phyloP scores from a whole-genome alignment of 2,329 filamentous ascomycete species.

The Aspergillus sclerotialis region DNA sequence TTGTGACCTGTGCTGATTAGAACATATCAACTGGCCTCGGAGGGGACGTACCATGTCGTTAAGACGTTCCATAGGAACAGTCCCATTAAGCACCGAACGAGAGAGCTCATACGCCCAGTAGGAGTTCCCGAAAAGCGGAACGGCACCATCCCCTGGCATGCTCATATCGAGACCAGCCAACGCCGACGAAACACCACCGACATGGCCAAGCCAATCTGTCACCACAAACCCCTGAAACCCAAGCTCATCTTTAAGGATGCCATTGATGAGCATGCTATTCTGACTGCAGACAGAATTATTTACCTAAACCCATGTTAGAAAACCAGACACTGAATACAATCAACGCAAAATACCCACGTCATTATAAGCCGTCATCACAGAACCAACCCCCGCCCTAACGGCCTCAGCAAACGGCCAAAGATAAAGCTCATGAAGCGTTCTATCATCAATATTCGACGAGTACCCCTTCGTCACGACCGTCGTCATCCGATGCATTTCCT shows the following conservation, averaged over 20 bases:
- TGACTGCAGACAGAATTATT: conserved; percentile 62
- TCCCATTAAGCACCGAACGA: conserved; percentile 50
- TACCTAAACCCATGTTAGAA: conserved; percentile 33
- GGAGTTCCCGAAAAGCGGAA: conserved; percentile 47
- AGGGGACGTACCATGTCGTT: conserved; percentile 42
- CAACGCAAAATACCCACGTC: conserved; percentile 22
- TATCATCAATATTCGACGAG: conserved; percentile 46
- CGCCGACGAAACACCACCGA: conserved; percentile 53
- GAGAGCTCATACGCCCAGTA: conserved; percentile 53
- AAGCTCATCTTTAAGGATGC: conserved; percentile 65
- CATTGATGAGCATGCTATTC: conserved; percentile 63
- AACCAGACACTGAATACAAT: background rate
- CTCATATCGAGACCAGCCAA: conserved; percentile 61
- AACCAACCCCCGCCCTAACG: conserved; percentile 41
- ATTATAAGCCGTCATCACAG: conserved; percentile 39
- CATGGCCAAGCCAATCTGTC: conserved; percentile 62
- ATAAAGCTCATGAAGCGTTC: conserved; percentile 41
- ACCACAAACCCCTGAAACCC: conserved; percentile 67
- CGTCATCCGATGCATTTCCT: conserved; percentile 44
- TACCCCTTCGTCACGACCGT: conserved; percentile 32
- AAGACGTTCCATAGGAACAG: conserved; percentile 49
- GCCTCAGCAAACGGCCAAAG: conserved; percentile 47
- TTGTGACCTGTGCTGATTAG: conserved; percentile 35
- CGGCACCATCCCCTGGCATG: conserved; percentile 56
- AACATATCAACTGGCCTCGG: accelerated